Evolutionary conservation across 495 filamentous ascomycete genomes (phyloP), one percentile per base, ranked within the genome.

Genomic region (Podospora conica): DNA sequence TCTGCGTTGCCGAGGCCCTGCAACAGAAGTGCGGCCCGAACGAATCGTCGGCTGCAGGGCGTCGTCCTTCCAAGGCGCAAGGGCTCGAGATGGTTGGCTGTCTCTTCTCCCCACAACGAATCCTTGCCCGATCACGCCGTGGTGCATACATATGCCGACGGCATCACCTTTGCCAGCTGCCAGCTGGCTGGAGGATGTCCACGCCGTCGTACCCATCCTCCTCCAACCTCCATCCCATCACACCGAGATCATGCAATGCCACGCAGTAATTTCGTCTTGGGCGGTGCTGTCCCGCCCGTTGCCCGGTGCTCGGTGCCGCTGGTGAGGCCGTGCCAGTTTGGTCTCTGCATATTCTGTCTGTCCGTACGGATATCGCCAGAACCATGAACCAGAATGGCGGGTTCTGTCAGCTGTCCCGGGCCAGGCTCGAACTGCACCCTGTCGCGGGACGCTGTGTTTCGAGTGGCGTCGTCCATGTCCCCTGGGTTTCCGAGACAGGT

Each of bases 201-300:
- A 56, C 20, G 54, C 21, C 24, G 10, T 20, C 20, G 3, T 56
- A 4, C 54, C 9, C 20, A 8, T 56, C n/a, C 7, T 56, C 21
- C 24, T 56, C 54, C 54, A 56, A 56, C 24, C 21, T 9, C 18
- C 58, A 28, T 21, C 24, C 25, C 40, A 55, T 64, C 62, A 57
- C 62, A 64, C 62, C 62, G 63, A 64, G 55, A 57, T 25, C 15
- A 64, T 64, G 63, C 63, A 64, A 64, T 64, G 63, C 0, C 21
- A 58, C 63, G 57, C 22, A n/a, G 21, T 23, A 64, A 64, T 64
- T 55, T 64, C 63, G 24, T 21, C 21, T 48, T 25, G 29, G n/a
- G n/a, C 9, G 28, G 31, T 9, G n/a, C 11, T 61, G 40, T 40
- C 21, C 20, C 23, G 7, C 40, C 22, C 40, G 28, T 9, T 9